Evolutionary conservation across 1,139 yeast species (phyloP), one percentile per base, ranked within the genome.

Genomic region (Suhomyces wounanorum): DNA sequence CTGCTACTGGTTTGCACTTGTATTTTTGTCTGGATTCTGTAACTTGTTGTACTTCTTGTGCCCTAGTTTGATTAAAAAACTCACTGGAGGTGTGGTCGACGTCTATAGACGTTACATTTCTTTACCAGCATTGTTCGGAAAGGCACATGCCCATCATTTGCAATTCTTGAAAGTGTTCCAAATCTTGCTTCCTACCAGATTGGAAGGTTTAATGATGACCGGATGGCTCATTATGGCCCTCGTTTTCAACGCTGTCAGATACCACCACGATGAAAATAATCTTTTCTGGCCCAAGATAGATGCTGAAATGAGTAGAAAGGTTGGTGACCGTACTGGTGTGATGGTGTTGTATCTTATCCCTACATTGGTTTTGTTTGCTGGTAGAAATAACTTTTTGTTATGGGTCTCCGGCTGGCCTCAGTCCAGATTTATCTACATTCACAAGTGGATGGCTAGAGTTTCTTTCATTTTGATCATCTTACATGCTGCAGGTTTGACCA

Each of bases 361-460:
- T 6, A 51, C 79, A 8, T 61, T 81, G 42, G 69, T 83, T 18
- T 65, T 84, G 42, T 83, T 85, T 62, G 83, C 85, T 10, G 87
- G 88, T 16, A 73, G 89, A 69, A 87, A 87, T 64, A 87, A 87
- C 63, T 68, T 87, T 47, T 66, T 87, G 59, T 81, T 82, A 56
- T 77, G 79, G 74, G 45, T 83, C 40, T 83, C 90, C 3, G 88
- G 90, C 41, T 84, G 90, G 86, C 73, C 81, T 23, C 79, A 78
- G 57, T 71, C 84, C 2, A 77, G 88, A 43, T 85, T 86, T 62
- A 71, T 84, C 51, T 71, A 79, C 21, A 77, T 83, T 63, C 95
- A 88, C 67, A 82, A 85, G 59, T 84, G 89, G 86, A 61, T 82
- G 7, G 82, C 85, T 1, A 77, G 94, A 65, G 56, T 70, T 1